Conservation (phyloP, 768 basidiomycete genomes). For the Dentipellis sp. region DNA sequence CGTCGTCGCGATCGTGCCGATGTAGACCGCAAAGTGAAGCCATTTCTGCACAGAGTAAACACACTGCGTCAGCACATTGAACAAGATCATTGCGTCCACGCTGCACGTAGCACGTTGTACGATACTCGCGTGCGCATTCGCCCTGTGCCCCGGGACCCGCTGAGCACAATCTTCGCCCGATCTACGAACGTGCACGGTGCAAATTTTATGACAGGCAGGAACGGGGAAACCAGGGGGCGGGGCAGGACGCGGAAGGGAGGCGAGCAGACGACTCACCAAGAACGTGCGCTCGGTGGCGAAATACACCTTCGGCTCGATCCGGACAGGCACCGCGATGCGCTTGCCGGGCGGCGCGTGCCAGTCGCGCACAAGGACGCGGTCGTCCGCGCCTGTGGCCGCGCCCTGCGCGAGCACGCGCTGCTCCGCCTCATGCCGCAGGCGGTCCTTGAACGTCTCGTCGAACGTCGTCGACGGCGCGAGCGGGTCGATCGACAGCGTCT, state of each 20-base stretch:
- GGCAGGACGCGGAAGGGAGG: neutral
- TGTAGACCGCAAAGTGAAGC: conserved; percentile 80
- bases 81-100: neutral
- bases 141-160: neutral
- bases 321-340: conserved; percentile 86
- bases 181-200: too few species aligned
- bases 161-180: too few species aligned
- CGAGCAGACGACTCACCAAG: conserved; percentile 46
- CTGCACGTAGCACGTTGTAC: conserved; percentile 3
- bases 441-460: conserved; percentile 73
- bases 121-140: neutral
- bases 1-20: conserved; percentile 84
- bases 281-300: conserved; percentile 95
- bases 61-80: neutral
- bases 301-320: conserved; percentile 96
- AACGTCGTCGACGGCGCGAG: conserved; percentile 77
- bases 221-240: neutral
- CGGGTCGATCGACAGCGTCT: conserved; percentile 67
- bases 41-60: conserved; percentile 56
- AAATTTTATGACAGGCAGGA: neutral
- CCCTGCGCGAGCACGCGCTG: conserved; percentile 30
- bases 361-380: conserved; percentile 51
- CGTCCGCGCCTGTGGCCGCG: conserved; percentile 23
- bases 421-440: conserved; percentile 37
- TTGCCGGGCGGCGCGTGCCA: conserved; percentile 83